Conservation (phyloP, 345 rosid genomes). For the Gossypioides kirkii region DNA sequence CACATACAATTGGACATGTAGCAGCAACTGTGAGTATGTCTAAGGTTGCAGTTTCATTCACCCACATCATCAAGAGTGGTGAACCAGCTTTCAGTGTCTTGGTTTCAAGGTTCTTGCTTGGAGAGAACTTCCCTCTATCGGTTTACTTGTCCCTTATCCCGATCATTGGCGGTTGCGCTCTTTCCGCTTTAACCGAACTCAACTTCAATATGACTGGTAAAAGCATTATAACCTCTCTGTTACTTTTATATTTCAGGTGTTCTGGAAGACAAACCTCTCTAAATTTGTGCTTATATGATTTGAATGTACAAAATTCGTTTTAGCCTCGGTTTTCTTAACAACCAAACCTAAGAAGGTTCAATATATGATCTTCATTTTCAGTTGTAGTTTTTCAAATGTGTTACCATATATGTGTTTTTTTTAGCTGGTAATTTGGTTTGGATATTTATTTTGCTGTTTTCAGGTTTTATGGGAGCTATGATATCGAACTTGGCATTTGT, state of each 20-base stretch:
- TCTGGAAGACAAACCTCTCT: neutral
- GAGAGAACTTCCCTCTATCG: conserved; percentile 74
- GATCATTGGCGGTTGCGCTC: conserved; percentile 99
- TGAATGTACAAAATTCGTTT: neutral
- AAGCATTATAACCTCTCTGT: neutral
- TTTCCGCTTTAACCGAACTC: conserved; percentile 93
- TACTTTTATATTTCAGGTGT: conserved; percentile 2
- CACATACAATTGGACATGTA: conserved; percentile 97
- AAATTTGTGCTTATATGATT: neutral
- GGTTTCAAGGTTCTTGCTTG: conserved; percentile 82
- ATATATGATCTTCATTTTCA: neutral
- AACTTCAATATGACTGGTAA: conserved; percentile 97
- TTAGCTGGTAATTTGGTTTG: neutral
- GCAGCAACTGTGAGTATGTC: conserved; percentile 99
- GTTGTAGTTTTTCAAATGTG: neutral
- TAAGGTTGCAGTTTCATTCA: conserved; percentile 98
- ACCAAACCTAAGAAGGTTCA: neutral
- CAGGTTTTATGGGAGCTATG: conserved; percentile 99
- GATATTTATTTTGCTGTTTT: conserved; percentile 9
- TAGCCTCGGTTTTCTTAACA: neutral
- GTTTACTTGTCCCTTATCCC: conserved; percentile 90
- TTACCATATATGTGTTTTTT: neutral
- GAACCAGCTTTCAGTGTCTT: conserved; percentile 97
- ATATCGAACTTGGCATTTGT: conserved; percentile 95
- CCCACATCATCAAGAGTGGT: conserved; percentile 97